These are phyloP conservation scores for Ceratocystis cubensis DNA, from an alignment of 2,329 filamentous ascomycete genomes.

Conservation along the genomic window DNA sequence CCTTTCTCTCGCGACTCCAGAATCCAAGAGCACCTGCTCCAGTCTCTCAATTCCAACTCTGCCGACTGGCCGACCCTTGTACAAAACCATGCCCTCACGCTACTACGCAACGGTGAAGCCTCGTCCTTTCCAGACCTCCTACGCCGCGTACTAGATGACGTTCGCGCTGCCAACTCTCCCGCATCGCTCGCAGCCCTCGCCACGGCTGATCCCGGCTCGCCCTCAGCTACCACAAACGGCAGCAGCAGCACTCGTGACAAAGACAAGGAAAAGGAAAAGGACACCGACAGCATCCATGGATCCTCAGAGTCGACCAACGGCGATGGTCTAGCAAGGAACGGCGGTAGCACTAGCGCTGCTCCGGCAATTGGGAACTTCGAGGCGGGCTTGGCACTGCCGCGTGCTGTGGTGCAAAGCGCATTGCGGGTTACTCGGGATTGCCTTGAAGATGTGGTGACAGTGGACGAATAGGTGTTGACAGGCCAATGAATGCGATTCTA, in stretches of 20 bases:
- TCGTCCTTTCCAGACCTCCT: conserved; percentile 50
- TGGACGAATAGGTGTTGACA: conserved; percentile 25
- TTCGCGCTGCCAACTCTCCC: conserved; percentile 38
- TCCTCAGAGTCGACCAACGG: background rate
- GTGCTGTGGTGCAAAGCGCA: conserved; percentile 48
- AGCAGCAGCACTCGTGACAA: conserved; percentile 11
- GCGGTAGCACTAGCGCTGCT: conserved; percentile 21
- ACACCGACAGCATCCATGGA: background rate
- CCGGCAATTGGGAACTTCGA: conserved; percentile 24
- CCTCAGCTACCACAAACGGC: conserved; percentile 22
- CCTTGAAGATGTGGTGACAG: conserved; percentile 39
- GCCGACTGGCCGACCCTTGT: conserved; percentile 51
- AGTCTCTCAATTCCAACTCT: conserved; percentile 46
- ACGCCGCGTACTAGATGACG: conserved; percentile 48
- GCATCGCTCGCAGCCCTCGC: conserved; percentile 4
- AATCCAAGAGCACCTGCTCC: conserved; percentile 52
- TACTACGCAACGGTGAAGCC: conserved; percentile 48
- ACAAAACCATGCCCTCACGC: conserved; percentile 45
- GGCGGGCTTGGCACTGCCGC: conserved; percentile 41
- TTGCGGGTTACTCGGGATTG: conserved; percentile 47
- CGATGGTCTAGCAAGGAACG: conserved; percentile 25
- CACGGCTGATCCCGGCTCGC: conserved; percentile 23
- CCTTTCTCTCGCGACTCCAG: conserved; percentile 28
- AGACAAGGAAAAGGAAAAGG: conserved; percentile 22
- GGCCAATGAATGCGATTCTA: background rate